phyloP scores from a whole-genome alignment of 2,329 filamentous ascomycete genomes.

The Fusarium guadeloupense region DNA sequence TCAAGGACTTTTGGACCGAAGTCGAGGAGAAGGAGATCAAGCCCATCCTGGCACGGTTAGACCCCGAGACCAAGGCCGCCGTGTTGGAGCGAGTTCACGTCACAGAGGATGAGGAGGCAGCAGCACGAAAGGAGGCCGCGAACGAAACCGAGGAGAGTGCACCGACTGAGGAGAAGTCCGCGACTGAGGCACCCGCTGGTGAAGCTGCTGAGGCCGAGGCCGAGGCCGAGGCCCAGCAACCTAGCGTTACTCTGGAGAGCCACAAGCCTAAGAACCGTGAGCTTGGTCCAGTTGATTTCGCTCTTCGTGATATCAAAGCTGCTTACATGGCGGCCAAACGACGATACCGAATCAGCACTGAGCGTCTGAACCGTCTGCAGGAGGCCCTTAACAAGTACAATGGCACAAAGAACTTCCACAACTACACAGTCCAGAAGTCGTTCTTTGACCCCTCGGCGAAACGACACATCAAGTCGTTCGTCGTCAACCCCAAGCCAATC shows the following conservation, averaged over 20 bases:
- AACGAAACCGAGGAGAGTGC: conserved; percentile 29
- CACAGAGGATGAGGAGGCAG: conserved; percentile 42
- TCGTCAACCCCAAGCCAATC: conserved; percentile 77
- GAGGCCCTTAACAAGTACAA: conserved; percentile 77
- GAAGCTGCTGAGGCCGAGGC: conserved; percentile 33
- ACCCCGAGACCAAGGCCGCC: conserved; percentile 69
- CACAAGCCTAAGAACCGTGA: conserved; percentile 54
- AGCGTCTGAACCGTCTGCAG: conserved; percentile 79
- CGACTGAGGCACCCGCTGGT: conserved; percentile 25
- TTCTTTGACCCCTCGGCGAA: conserved; percentile 84
- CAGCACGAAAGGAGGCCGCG: conserved; percentile 38
- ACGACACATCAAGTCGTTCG: conserved; percentile 91
- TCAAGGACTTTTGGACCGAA: conserved; percentile 82
- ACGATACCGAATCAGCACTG: conserved; percentile 79
- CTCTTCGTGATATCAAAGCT: conserved; percentile 78
- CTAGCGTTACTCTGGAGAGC: conserved; percentile 41
- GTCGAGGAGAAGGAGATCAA: conserved; percentile 84
- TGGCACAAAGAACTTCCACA: conserved; percentile 93
- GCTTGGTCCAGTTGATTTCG: conserved; percentile 65
- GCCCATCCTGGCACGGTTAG: conserved; percentile 70
- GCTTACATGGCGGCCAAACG: conserved; percentile 86
- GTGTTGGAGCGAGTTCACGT: conserved; percentile 70
- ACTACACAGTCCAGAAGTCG: conserved; percentile 93
- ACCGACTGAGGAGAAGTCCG: conserved; percentile 35
- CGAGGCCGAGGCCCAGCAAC: conserved; percentile 34